Evolutionary conservation across 805 yeast genomes (phyloP), one percentile per base, ranked within the genome.

Genomic region (Yarrowia hollandica): DNA sequence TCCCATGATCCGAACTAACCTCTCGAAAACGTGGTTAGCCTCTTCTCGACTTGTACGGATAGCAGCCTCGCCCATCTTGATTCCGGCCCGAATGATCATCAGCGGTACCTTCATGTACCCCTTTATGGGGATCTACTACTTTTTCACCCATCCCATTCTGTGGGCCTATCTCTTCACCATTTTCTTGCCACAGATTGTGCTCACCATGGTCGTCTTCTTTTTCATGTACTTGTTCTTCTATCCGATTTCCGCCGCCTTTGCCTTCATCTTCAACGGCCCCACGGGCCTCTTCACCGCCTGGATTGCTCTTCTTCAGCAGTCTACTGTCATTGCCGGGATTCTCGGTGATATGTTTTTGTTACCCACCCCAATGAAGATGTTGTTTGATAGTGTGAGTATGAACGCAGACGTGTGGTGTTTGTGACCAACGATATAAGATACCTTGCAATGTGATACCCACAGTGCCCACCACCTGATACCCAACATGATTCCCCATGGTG

Each of bases 131-230:
- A 63, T 77, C 21, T 60, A 64, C 28, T 80, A 79, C 65, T 79
- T 77, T 58, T 21, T 68, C 14, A 61, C 63, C 11, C 74, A 75
- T 55, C 77, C 79, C 4, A 71, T 73, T 15, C 65, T 79, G 55
- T 78, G 84, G 83, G 76, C 78, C 9, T 71, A 75, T 48, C 73
- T 79, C 62, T 44, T 77, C n/a, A 66, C 77, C 3, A 71, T 79
- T 1, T 64, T 76, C 7, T 57, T 79, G 1, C 85, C 85, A 0
- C 81, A 80, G 60, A 59, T 78, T 1, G 28, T 74, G 4, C 67
- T 81, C 1, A 72, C 77, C 15, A 44, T 72, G 2, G 62, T 71
- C 0, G 74, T 79, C 0, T 77, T 74, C 35, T 16, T 70, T 5
- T 41, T 74, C 4, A 67, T 77, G 62, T 75, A 74, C 60, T 50